phyloP scores from a whole-genome alignment of 768 basidiomycete genomes.

The Trametes gibbosa region DNA sequence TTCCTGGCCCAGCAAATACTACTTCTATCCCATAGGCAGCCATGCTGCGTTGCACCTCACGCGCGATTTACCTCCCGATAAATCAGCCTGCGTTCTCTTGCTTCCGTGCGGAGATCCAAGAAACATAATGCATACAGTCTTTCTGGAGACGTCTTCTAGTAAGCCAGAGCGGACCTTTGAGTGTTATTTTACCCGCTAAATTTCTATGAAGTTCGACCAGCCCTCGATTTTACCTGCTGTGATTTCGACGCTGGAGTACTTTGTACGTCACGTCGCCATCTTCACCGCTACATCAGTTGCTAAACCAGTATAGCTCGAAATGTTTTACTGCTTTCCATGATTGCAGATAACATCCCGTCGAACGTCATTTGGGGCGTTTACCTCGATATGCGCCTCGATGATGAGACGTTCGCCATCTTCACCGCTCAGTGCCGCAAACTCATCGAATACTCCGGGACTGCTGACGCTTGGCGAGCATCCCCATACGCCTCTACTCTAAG shows the following conservation, averaged over 20 bases:
- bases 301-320: conserved; percentile 13
- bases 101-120: conserved; percentile 21
- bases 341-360: conserved; percentile 19
- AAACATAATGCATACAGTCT: conserved; percentile 17
- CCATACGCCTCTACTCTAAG: conserved; percentile 1
- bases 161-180: conserved; percentile 11
- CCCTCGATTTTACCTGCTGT: conserved; percentile 21
- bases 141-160: neutral
- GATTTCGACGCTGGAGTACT: conserved; percentile 19
- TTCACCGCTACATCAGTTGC: neutral
- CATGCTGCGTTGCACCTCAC: conserved; percentile 52
- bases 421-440: conserved; percentile 11
- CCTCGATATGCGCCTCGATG: conserved; percentile 16
- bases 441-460: neutral
- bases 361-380: conserved; percentile 11
- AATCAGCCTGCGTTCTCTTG: conserved; percentile 42
- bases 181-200: neutral
- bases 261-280: conserved; percentile 4
- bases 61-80: conserved; percentile 44
- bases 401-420: neutral
- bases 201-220: neutral
- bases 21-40: conserved; percentile 61
- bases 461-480: conserved; percentile 11
- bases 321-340: conserved; percentile 14
- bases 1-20: conserved; percentile 40